Conservation (phyloP, 352 stramenopile genomes). For the Phytopythium litorale region DNA sequence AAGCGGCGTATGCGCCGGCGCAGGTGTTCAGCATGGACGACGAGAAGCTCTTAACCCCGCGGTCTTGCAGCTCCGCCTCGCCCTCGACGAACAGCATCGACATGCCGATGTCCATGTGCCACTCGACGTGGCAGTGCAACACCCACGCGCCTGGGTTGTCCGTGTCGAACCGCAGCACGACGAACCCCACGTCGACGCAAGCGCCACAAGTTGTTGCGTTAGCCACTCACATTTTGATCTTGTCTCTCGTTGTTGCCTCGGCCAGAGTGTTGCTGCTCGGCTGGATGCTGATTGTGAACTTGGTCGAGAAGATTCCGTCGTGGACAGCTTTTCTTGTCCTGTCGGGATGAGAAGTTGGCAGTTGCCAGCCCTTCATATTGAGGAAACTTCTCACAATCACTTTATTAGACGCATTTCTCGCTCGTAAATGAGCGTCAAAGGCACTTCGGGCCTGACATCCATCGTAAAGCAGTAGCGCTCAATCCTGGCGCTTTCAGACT, state of each 20-base stretch:
- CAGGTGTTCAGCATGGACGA: conserved; percentile 22
- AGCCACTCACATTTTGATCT: no score
- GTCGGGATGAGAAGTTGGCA: no score
- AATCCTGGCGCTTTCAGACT: not conserved
- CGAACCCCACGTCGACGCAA: conserved; percentile 18
- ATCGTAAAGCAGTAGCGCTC: not conserved
- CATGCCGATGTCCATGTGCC: conserved; percentile 24
- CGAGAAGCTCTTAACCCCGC: conserved; percentile 13
- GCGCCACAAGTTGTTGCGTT: no score
- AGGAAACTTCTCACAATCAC: no score
- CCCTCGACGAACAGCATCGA: conserved; percentile 23
- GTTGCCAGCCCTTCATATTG: no score
- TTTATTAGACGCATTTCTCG: no score
- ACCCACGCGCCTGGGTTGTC: conserved; percentile 32
- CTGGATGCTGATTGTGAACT: no score
- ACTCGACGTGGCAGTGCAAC: conserved; percentile 39
- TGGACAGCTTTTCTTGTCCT: no score
- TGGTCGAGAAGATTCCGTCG: no score
- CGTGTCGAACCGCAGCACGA: conserved; percentile 26
- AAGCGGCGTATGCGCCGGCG: conserved; percentile 9
- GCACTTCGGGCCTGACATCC: not conserved
- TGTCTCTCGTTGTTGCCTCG: no score
- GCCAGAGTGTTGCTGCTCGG: no score
- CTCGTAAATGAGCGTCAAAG: not conserved
- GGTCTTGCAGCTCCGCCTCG: conserved; percentile 10